Conservation (phyloP, 345 rosid species). For the Melaleuca quinquenervia region DNA sequence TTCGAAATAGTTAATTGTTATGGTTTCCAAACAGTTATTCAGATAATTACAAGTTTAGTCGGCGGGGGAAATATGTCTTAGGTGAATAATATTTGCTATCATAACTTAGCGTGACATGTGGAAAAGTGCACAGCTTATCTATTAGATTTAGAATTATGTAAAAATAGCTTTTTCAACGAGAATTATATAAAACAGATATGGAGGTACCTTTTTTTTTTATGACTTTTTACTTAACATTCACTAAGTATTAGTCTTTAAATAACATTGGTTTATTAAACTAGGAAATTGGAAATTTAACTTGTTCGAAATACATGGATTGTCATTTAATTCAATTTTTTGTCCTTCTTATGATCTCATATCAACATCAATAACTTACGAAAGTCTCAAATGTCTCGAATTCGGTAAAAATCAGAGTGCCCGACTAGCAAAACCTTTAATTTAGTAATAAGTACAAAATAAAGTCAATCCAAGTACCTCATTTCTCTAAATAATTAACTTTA, state of each 20-base stretch:
- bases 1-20: background rate
- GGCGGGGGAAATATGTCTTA: background rate
- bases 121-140: background rate
- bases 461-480: background rate
- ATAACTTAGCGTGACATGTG: background rate
- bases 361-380: background rate
- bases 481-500: background rate
- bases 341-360: background rate
- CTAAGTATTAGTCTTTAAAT: background rate
- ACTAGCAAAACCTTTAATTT: background rate
- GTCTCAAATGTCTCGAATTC: background rate
- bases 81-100: background rate
- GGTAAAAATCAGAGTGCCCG: background rate
- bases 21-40: background rate
- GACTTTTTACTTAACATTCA: background rate
- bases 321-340: background rate
- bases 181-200: background rate
- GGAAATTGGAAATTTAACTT: background rate
- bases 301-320: rapidly evolving
- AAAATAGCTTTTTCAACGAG: background rate
- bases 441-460: too few relatives aligned
- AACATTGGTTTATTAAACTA: background rate
- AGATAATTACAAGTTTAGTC: background rate
- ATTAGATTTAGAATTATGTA: background rate
- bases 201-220: background rate